phyloP scores from a whole-genome alignment of 73 alveolate genomes.

The Tetrahymena thermophila region DNA sequence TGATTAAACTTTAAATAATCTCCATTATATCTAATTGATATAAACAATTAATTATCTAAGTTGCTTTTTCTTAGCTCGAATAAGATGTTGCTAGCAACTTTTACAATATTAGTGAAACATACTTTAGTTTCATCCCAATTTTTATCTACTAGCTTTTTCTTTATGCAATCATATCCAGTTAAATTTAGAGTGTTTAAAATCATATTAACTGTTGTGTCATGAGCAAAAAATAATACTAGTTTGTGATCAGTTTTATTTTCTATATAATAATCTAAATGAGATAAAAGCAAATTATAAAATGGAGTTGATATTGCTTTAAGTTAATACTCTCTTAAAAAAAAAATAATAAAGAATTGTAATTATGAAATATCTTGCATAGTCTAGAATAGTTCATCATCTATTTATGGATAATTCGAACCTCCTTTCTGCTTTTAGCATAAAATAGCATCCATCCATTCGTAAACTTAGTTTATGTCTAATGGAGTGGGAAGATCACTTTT shows the following conservation, averaged over 20 bases:
- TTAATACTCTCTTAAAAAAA: background rate
- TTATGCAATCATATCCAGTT: background rate
- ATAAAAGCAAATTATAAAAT: background rate
- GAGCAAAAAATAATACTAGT: background rate
- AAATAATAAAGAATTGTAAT: background rate
- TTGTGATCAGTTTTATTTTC: background rate
- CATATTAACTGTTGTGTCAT: background rate
- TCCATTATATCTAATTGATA: background rate
- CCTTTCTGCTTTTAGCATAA: background rate
- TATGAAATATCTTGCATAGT: background rate
- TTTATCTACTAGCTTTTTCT: background rate
- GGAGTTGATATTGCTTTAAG: background rate
- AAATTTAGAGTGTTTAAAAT: background rate
- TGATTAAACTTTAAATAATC: background rate
- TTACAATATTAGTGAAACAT: background rate
- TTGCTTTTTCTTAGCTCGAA: background rate
- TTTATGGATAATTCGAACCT: background rate
- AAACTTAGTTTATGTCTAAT: background rate
- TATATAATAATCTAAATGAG: background rate
- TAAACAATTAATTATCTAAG: background rate
- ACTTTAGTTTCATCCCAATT: background rate
- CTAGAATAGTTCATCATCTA: background rate
- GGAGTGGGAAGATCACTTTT: background rate
- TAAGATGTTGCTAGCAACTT: background rate
- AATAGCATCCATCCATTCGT: background rate